Conservation (phyloP, 805 yeast species). For the Suhomyces pyralidae region DNA sequence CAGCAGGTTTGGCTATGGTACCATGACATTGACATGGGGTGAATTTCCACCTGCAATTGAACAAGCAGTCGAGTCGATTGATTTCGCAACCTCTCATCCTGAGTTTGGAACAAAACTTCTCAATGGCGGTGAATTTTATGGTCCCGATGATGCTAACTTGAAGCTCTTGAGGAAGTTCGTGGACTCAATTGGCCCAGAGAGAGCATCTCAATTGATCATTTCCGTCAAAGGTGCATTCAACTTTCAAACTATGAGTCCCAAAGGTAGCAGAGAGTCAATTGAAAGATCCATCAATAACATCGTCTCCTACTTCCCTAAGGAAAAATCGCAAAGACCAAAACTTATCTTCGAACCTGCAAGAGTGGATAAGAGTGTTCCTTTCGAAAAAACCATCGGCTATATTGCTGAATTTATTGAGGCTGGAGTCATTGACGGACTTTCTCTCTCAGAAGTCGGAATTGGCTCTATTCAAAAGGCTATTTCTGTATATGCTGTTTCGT, state of each 20-base stretch:
- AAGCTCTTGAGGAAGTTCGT: slow-evolving; percentile 56
- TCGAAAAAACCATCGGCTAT: slow-evolving; percentile 56
- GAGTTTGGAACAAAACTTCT: slow-evolving; percentile 49
- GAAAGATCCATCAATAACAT: slow-evolving; percentile 46
- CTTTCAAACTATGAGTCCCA: slow-evolving; percentile 40
- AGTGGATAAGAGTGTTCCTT: slow-evolving; percentile 53
- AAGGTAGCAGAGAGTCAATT: slow-evolving; percentile 48
- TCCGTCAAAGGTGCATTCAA: slow-evolving; percentile 67
- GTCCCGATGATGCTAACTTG: slow-evolving; percentile 51
- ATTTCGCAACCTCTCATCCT: slow-evolving; percentile 42
- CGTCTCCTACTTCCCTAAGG: slow-evolving; percentile 25
- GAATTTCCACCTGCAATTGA: slow-evolving; percentile 54
- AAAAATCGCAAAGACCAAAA: slow-evolving; percentile 29
- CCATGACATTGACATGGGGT: slow-evolving; percentile 79
- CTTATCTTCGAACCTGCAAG: slow-evolving; percentile 67
- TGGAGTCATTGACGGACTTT: slow-evolving; percentile 67
- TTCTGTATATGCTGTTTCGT: slow-evolving; percentile 53
- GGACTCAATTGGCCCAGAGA: slow-evolving; percentile 50
- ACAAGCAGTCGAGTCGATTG: slow-evolving; percentile 52
- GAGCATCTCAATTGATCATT: slow-evolving; percentile 50
- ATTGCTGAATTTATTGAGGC: slow-evolving; percentile 57
- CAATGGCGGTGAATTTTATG: slow-evolving; percentile 81
- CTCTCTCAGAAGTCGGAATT: slow-evolving; percentile 71
- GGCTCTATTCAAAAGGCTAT: slow-evolving; percentile 59
- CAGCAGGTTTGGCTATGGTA: slow-evolving; percentile 61